These are phyloP conservation scores for Collybia nuda DNA, from an alignment of 768 basidiomycete species.

Conservation along the genomic window DNA sequence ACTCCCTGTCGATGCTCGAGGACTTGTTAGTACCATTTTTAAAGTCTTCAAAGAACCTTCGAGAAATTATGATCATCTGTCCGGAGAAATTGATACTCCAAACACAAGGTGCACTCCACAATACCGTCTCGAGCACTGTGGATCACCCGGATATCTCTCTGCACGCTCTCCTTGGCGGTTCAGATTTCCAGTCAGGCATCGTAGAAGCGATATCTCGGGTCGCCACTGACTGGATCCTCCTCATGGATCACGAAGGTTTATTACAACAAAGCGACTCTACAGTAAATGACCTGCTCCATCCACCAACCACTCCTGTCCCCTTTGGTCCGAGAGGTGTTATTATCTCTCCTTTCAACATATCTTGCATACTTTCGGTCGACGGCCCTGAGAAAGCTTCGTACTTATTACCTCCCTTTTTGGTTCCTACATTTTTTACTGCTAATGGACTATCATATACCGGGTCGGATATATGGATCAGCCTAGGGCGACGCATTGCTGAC, in stretches of 20 bases:
- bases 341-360: constrained; percentile 18
- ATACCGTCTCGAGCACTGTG: constrained; percentile 24
- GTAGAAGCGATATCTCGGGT: constrained; percentile 37
- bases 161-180: constrained; percentile 23
- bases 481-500: constrained; percentile 24
- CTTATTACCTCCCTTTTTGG: constrained; percentile 62
- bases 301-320: constrained; percentile 32
- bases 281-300: constrained; percentile 39
- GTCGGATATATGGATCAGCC: constrained; percentile 24
- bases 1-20: constrained; percentile 32
- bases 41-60: constrained; percentile 28
- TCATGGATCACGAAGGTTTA: constrained; percentile 51
- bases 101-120: constrained; percentile 34
- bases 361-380: constrained; percentile 30
- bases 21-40: constrained; percentile 38
- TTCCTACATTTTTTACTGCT: constrained; percentile 32
- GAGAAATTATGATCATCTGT: constrained; percentile 49
- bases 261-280: constrained; percentile 27
- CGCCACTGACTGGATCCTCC: constrained; percentile 48
- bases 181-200: constrained; percentile 20
- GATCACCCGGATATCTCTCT: constrained; percentile 45
- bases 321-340: constrained; percentile 40
- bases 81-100: constrained; percentile 33
- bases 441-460: constrained; percentile 15
- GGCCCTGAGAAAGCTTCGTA: constrained; percentile 40